Percentiles rank a stretch among this genome's conserved stretches.
phyloP scores from a whole-genome alignment of 2,329 filamentous ascomycete genomes.

The Nemania sp. region DNA sequence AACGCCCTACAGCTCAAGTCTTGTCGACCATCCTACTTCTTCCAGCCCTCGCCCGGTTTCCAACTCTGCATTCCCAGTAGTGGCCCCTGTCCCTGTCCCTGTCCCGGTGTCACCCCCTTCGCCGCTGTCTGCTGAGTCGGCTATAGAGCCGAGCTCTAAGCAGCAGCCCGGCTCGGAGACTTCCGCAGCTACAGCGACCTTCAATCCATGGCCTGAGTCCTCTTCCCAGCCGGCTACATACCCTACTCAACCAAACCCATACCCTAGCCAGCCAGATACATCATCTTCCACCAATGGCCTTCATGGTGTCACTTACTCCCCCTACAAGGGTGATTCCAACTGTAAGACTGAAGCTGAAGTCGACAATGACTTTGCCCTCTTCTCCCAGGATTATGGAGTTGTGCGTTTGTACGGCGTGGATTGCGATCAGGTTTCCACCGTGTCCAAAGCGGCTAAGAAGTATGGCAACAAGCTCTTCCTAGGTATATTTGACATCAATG shows the following conservation, averaged over 20 bases:
- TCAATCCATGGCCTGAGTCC: slow-evolving; percentile 10
- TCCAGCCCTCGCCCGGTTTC: slow-evolving; percentile 13
- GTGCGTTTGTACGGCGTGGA: slow-evolving; percentile 81
- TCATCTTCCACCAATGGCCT: slow-evolving; percentile 29
- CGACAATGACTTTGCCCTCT: slow-evolving; percentile 63
- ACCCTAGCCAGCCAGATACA: slow-evolving; percentile 23
- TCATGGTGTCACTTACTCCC: slow-evolving; percentile 54
- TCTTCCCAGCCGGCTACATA: slow-evolving; percentile 24
- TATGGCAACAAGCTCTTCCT: slow-evolving; percentile 73
- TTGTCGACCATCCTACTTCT: slow-evolving; percentile 2
- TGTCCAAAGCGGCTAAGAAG: slow-evolving; percentile 65
- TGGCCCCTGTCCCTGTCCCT: slow-evolving; percentile 16
- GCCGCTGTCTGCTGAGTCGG: slow-evolving; percentile 12
- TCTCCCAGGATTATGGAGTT: slow-evolving; percentile 59
- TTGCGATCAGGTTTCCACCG: slow-evolving; percentile 71
- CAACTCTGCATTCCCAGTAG: slow-evolving; percentile 19
- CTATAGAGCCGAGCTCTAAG: slow-evolving; percentile 24
- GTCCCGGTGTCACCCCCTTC: slow-evolving; percentile 10
- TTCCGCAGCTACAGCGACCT: slow-evolving; percentile 9
- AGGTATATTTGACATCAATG: slow-evolving; percentile 69
- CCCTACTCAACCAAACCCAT: neutral
- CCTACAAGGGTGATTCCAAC: slow-evolving; percentile 54
- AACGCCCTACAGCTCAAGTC: slow-evolving; percentile 10
- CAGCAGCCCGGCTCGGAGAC: slow-evolving; percentile 19
- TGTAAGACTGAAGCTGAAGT: slow-evolving; percentile 73